Percentiles rank a stretch among this genome's conserved stretches.
phyloP scores from a whole-genome alignment of 805 yeast genomes.

The Metschnikowia cubensis region DNA sequence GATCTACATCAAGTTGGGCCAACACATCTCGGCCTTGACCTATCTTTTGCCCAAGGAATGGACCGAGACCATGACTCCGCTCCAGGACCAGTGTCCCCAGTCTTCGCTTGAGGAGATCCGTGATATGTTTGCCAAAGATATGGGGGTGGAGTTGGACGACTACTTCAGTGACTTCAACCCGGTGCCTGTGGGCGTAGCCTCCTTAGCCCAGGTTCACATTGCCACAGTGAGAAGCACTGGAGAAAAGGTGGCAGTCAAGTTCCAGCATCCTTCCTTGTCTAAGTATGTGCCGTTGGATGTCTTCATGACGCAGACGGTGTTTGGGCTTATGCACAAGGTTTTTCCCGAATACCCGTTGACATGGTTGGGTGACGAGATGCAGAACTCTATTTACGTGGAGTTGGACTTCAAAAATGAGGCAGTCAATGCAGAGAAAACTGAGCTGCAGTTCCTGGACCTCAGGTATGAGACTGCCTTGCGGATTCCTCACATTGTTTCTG shows the following conservation, averaged over 20 bases:
- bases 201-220: slow-evolving; percentile 90
- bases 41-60: slow-evolving; percentile 88
- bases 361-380: slow-evolving; percentile 95
- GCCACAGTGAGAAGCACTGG: slow-evolving; percentile 60
- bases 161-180: slow-evolving; percentile 63
- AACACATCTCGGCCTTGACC: slow-evolving; percentile 88
- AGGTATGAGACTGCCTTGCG: slow-evolving; percentile 66
- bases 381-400: slow-evolving; percentile 83
- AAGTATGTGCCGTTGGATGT: slow-evolving; percentile 92
- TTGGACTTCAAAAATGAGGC: slow-evolving; percentile 88
- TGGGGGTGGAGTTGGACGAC: slow-evolving; percentile 57
- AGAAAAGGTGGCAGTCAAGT: slow-evolving; percentile 83
- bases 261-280: slow-evolving; percentile 85
- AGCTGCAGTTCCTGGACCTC: slow-evolving; percentile 56
- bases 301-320: slow-evolving; percentile 69
- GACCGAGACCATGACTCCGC: slow-evolving; percentile 91
- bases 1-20: slow-evolving; percentile 89
- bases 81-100: slow-evolving; percentile 87
- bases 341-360: slow-evolving; percentile 92
- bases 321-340: slow-evolving; percentile 63
- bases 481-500: slow-evolving; percentile 67
- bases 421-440: slow-evolving; percentile 67
- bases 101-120: slow-evolving; percentile 68
- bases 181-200: slow-evolving; percentile 89
- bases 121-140: slow-evolving; percentile 63